Percentiles rank a stretch among this genome's conserved stretches.
These are phyloP conservation scores for Nakaseomyces nivariensis DNA, from an alignment of 1,139 yeast species.

Conservation along the genomic window DNA sequence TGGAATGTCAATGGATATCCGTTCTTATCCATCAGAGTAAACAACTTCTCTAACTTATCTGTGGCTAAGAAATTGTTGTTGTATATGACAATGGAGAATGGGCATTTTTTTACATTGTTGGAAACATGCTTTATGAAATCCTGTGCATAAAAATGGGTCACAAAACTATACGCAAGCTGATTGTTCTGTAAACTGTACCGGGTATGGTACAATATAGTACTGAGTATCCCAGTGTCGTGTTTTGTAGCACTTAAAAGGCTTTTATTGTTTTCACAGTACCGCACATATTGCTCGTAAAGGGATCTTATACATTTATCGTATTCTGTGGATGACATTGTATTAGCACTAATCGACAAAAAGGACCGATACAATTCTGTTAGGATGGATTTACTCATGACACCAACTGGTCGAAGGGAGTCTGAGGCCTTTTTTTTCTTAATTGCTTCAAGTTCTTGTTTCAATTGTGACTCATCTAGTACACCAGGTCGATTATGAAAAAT, in stretches of 20 bases:
- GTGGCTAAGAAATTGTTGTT: conserved; percentile 13
- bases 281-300: conserved; percentile 16
- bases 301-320: conserved; percentile 13
- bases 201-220: conserved; percentile 13
- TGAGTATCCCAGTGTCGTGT: conserved; percentile 20
- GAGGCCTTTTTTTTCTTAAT: not conserved
- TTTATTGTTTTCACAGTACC: conserved; percentile 4
- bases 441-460: not conserved
- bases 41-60: conserved; percentile 12
- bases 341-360: conserved; percentile 10
- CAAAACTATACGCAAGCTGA: conserved; percentile 18
- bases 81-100: conserved; percentile 23
- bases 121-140: conserved; percentile 8
- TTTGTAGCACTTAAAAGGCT: conserved; percentile 6
- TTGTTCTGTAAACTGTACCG: conserved; percentile 15
- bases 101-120: conserved; percentile 12
- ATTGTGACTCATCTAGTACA: not conserved
- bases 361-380: conserved; percentile 21
- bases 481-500: conserved; percentile 9
- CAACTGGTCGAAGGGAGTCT: not conserved
- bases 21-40: conserved; percentile 18
- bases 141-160: conserved; percentile 18
- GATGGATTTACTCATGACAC: not conserved
- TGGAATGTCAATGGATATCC: conserved; percentile 19
- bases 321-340: conserved; percentile 8